Evolutionary conservation across 306 rosid genomes (phyloP).

Genomic region (Fagus crenata): DNA sequence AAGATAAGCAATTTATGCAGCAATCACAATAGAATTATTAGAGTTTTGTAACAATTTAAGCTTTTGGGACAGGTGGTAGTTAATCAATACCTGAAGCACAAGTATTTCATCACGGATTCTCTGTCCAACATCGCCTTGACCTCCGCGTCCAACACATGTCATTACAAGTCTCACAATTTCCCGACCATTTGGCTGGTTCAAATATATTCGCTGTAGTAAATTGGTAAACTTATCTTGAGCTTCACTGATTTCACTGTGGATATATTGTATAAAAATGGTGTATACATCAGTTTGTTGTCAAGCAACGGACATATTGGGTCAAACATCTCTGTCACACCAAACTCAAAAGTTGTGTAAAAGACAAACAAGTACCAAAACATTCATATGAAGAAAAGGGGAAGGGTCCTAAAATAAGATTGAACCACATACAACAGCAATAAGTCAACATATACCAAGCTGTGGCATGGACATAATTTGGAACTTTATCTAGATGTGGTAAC

Average conservation of each 20-base stretch:
- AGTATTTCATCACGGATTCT: slow-evolving; percentile 45
- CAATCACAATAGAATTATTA: neutral
- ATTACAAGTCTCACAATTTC: slow-evolving; percentile 33
- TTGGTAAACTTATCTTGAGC: slow-evolving; percentile 38
- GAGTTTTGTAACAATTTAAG: too few relatives aligned
- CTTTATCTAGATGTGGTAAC: neutral
- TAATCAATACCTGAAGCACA: slow-evolving; percentile 33
- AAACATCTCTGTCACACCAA: neutral
- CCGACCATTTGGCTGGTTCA: slow-evolving; percentile 31
- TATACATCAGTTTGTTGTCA: neutral
- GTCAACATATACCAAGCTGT: neutral
- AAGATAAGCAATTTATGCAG: neutral
- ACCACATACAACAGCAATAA: slow-evolving; percentile 3
- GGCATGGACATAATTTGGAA: neutral
- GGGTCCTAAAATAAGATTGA: neutral
- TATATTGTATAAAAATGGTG: neutral
- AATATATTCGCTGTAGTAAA: slow-evolving; percentile 29
- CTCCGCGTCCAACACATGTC: slow-evolving; percentile 33
- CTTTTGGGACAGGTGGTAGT: too few relatives aligned
- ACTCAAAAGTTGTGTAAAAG: neutral
- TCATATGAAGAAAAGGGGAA: neutral
- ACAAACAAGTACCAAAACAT: neutral
- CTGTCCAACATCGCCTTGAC: slow-evolving; percentile 41
- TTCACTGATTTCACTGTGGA: slow-evolving; percentile 42
- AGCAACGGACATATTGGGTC: neutral